Evolutionary conservation across 352 stramenopile species (phyloP), one percentile per base, ranked within the genome.

Genomic region (Globisporangium carolinianum): DNA sequence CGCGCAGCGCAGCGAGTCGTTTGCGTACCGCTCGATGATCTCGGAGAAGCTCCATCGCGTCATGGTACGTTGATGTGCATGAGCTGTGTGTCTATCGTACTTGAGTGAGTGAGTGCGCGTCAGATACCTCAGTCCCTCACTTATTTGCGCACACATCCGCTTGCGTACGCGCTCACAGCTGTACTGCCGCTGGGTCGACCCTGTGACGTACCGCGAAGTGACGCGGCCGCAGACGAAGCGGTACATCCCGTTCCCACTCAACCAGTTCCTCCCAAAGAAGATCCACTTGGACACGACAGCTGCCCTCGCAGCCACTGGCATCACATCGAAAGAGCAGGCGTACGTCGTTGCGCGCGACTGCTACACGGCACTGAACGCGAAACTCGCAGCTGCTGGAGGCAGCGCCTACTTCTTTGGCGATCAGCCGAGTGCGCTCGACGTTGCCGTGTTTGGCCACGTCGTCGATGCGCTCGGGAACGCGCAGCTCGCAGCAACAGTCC

Each of bases 111-210:
- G 24, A 32, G 24, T 32, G 24, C 24, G 24, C 24, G 1, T 32
- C 24, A 32, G 24, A 32, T 32, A 3, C 24, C 24, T 32, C 24
- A 32, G 24, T 38, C 36, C 8, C 15, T 32, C 1, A 39, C 35
- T 47, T 7, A 32, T 32, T 32, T 3, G 3, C 24, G 24, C 24
- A 32, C 24, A 3, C 24, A 32, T 3, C 3, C 24, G 24, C 24
- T 32, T 32, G 3, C 3, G 24, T 51, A 36, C 9, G 15, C 2
- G 5, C 35, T 37, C 18, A 6, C 12, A 85, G 75, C 53, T 83
- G 17, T 95, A 87, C 62, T 92, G 83, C 58, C 83, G 79, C 42
- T 95, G 85, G 85, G 85, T 93, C 51, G 83, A 95, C 57, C 72
- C 81, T 7, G 71, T 87, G 60, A 92, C 81, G 53, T 95, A 93